Evolutionary conservation across 768 basidiomycete species (phyloP).

Genomic region (Rhodocollybia butyracea): DNA sequence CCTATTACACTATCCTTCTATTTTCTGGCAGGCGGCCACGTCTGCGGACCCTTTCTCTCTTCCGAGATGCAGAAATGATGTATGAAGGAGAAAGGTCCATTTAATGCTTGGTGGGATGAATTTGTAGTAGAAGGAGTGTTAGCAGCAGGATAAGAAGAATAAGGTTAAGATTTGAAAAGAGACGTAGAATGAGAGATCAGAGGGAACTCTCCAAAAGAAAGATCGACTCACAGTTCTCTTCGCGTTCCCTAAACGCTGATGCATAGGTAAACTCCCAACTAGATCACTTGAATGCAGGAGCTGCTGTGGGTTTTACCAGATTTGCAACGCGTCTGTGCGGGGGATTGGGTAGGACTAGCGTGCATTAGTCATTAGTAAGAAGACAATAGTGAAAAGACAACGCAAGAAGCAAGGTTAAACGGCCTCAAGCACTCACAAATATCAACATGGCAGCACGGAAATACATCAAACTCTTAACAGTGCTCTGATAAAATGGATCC

Average conservation of each 20-base stretch:
- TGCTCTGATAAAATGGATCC: slow-evolving; percentile 95
- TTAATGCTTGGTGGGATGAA: slow-evolving; percentile 33
- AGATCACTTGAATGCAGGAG: slow-evolving; percentile 68
- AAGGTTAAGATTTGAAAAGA: no score
- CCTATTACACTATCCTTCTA: slow-evolving; percentile 60
- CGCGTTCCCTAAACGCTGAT: no score
- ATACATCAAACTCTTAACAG: slow-evolving; percentile 92
- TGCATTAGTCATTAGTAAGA: background rate
- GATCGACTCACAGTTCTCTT: no score
- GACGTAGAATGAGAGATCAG: no score
- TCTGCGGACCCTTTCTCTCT: slow-evolving; percentile 38
- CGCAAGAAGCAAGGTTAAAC: background rate
- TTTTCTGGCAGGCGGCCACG: slow-evolving; percentile 21
- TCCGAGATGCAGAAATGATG: slow-evolving; percentile 34
- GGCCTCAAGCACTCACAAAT: slow-evolving; percentile 74
- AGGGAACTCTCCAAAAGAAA: no score
- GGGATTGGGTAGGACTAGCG: slow-evolving; percentile 90
- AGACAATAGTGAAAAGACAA: no score
- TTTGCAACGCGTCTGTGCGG: slow-evolving; percentile 95
- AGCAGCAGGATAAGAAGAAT: no score
- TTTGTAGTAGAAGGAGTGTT: slow-evolving; percentile 66
- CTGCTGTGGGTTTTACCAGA: slow-evolving; percentile 97
- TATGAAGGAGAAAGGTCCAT: slow-evolving; percentile 41
- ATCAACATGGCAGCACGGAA: slow-evolving; percentile 88
- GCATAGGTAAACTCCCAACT: no score